Percentiles rank a stretch among this genome's conserved stretches.
phyloP scores from a whole-genome alignment of 2,329 filamentous ascomycete genomes.

The Aspergillus ustus region DNA sequence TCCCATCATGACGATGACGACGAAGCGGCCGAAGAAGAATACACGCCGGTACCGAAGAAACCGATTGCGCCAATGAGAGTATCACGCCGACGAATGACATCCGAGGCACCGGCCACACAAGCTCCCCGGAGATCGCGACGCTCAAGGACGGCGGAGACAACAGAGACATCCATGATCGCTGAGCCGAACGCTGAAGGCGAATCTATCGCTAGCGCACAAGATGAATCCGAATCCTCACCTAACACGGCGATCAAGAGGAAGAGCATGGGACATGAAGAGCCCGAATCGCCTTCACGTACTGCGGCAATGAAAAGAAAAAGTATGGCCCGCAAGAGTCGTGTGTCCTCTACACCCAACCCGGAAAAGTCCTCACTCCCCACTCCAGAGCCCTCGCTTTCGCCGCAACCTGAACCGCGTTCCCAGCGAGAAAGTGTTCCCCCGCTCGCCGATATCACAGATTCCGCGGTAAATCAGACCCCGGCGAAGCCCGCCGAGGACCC shows the following conservation, averaged over 20 bases:
- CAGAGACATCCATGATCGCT: conserved; percentile 63
- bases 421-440: conserved; percentile 59
- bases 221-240: conserved; percentile 60
- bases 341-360: conserved; percentile 46
- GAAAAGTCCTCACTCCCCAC: conserved; percentile 51
- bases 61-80: conserved; percentile 59
- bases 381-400: conserved; percentile 59
- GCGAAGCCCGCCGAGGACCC: conserved; percentile 48
- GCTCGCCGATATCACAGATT: conserved; percentile 73
- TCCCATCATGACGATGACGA: conserved; percentile 56
- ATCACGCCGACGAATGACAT: conserved; percentile 58
- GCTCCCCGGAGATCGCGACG: conserved; percentile 44
- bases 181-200: conserved; percentile 40
- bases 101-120: conserved; percentile 48
- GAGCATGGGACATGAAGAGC: conserved; percentile 56
- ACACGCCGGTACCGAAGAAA: conserved; percentile 72
- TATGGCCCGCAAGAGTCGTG: conserved; percentile 49
- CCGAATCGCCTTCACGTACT: conserved; percentile 60
- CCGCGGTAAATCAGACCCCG: conserved; percentile 66
- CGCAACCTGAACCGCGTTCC: conserved; percentile 47
- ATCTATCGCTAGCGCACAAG: conserved; percentile 44
- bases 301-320: conserved; percentile 73
- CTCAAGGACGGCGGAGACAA: conserved; percentile 53
- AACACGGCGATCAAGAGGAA: conserved; percentile 73
- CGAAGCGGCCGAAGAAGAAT: conserved; percentile 65